Evolutionary conservation across 1,284 basidiomycete species (phyloP).

Genomic region (Sanguinoderma infundibulare): DNA sequence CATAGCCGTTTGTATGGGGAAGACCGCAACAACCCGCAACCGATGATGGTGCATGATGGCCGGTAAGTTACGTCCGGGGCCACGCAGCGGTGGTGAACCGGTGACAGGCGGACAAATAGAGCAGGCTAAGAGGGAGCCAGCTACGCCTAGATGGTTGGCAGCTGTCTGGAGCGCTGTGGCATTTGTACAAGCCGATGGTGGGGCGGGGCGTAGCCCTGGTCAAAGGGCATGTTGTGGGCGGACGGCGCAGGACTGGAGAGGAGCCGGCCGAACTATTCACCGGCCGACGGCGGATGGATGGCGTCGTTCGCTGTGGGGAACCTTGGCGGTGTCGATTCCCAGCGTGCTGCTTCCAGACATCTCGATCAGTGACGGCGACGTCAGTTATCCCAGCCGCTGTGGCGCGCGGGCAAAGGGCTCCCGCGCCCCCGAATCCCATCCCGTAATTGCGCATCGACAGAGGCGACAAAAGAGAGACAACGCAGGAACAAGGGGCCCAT

Average conservation of each 20-base stretch:
- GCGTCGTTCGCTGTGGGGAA: neutral
- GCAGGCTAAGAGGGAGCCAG: neutral
- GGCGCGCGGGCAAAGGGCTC: neutral
- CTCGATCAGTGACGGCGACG: constrained; percentile 13
- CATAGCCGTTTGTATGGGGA: neutral
- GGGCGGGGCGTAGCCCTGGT: neutral
- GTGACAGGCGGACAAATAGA: neutral
- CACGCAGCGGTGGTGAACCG: neutral
- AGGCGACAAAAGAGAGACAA: neutral
- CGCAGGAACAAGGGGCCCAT: neutral
- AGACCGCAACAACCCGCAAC: neutral
- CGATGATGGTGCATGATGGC: neutral
- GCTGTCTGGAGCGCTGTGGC: neutral
- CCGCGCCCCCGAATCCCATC: neutral
- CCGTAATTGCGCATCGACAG: neutral
- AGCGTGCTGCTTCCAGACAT: constrained; percentile 5
- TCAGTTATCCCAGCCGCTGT: constrained; percentile 9
- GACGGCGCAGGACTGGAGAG: neutral
- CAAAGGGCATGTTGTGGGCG: neutral
- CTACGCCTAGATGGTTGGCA: neutral
- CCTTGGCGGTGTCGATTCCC: constrained; percentile 14
- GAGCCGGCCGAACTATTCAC: neutral
- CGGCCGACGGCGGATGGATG: neutral
- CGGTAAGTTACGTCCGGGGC: neutral
- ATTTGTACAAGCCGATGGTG: neutral